These are phyloP conservation scores for Fusarium oligoseptatum DNA, from an alignment of 2,329 filamentous ascomycete species.

Conservation along the genomic window DNA sequence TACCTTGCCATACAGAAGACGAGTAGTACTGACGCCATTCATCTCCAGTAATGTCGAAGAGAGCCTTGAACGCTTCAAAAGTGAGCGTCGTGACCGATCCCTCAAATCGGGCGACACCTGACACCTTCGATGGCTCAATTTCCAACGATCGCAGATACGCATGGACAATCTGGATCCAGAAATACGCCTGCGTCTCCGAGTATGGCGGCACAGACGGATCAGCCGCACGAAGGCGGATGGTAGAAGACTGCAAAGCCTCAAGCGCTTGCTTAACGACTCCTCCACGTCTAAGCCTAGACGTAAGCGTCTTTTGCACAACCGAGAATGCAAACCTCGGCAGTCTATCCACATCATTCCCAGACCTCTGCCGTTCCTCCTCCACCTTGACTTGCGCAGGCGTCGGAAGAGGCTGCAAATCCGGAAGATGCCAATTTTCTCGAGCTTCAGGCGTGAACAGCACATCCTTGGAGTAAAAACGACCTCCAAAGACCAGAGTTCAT, in stretches of 20 bases:
- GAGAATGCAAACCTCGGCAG: slow-evolving; percentile 49
- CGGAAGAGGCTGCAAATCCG: slow-evolving; percentile 49
- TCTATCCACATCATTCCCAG: slow-evolving; percentile 30
- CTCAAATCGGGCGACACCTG: background rate
- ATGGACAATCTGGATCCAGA: slow-evolving; percentile 49
- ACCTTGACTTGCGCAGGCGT: slow-evolving; percentile 4
- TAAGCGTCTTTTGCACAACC: slow-evolving; percentile 44
- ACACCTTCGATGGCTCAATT: background rate
- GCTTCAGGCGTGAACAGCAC: slow-evolving; percentile 49
- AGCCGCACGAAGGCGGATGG: slow-evolving; percentile 37
- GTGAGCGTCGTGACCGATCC: slow-evolving; percentile 18
- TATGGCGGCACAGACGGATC: slow-evolving; percentile 42
- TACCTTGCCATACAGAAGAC: slow-evolving; percentile 40
- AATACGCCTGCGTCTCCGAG: slow-evolving; percentile 51
- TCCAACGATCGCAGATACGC: slow-evolving; percentile 35
- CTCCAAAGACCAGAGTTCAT: slow-evolving; percentile 51
- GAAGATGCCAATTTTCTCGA: slow-evolving; percentile 47
- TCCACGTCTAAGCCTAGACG: slow-evolving; percentile 36
- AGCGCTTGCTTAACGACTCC: slow-evolving; percentile 47
- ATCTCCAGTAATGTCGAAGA: slow-evolving; percentile 40
- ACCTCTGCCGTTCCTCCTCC: background rate
- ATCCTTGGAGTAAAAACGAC: slow-evolving; percentile 49
- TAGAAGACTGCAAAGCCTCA: slow-evolving; percentile 41
- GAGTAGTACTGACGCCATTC: slow-evolving; percentile 50
- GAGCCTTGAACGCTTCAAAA: slow-evolving; percentile 39